Conservation (phyloP, 2,329 filamentous ascomycete genomes). For the Didymosphaeria variabile region DNA sequence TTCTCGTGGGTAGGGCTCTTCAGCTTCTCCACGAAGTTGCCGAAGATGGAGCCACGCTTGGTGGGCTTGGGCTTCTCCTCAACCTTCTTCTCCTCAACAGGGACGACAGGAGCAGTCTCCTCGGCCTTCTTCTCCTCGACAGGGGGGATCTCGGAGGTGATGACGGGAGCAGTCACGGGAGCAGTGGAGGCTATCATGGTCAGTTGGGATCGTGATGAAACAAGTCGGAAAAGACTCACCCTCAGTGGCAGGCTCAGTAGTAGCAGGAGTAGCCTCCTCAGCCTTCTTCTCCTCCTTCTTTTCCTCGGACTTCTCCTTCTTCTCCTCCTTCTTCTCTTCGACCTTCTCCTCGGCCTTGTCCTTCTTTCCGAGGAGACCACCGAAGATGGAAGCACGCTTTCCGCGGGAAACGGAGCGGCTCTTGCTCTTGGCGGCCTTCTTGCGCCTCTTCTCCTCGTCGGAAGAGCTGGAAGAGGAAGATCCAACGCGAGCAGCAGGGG, state of each 20-base stretch:
- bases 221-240: constrained; percentile 30
- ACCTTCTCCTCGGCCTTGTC: constrained; percentile 58
- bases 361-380: constrained; percentile 68
- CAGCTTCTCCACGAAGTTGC: constrained; percentile 71
- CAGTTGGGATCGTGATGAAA: constrained; percentile 11
- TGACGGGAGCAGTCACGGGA: constrained; percentile 21
- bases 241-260: constrained; percentile 37
- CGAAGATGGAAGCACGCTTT: constrained; percentile 68
- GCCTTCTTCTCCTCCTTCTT: constrained; percentile 44
- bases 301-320: constrained; percentile 47
- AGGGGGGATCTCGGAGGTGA: constrained; percentile 25
- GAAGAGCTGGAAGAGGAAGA: constrained; percentile 52
- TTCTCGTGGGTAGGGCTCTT: constrained; percentile 67
- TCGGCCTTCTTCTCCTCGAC: constrained; percentile 57
- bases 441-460: constrained; percentile 58
- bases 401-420: constrained; percentile 68
- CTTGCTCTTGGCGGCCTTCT: constrained; percentile 61
- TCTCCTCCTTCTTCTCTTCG: constrained; percentile 55
- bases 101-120: constrained; percentile 43
- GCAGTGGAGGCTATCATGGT: constrained; percentile 27
- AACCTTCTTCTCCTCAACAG: constrained; percentile 60
- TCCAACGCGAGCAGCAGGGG: constrained; percentile 47
- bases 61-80: constrained; percentile 66
- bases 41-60: constrained; percentile 89
- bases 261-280: constrained; percentile 32